phyloP scores from a whole-genome alignment of 192 early-diverging fungal genomes.

The Dispira simplex region DNA sequence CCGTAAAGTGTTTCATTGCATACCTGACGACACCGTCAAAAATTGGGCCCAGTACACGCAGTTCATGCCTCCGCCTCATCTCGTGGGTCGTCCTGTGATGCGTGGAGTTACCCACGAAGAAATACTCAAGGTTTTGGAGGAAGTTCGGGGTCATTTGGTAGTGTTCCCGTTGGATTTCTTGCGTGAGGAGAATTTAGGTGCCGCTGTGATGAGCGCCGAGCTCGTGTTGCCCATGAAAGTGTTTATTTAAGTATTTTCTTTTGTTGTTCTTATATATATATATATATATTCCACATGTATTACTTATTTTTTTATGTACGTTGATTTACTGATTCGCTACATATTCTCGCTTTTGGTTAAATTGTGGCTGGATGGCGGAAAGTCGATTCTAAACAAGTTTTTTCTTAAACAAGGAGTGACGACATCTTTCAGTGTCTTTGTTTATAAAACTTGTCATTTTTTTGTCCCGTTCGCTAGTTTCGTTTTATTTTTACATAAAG shows the following conservation, averaged over 20 bases:
- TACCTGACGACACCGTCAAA: constrained; percentile 66
- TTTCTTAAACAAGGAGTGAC: not conserved
- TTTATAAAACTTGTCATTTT: not conserved
- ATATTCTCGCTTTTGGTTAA: not conserved
- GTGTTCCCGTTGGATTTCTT: constrained; percentile 30
- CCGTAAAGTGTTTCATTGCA: constrained; percentile 68
- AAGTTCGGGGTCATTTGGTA: constrained; percentile 27
- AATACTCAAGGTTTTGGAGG: constrained; percentile 19
- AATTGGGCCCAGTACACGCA: constrained; percentile 37
- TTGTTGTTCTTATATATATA: not conserved
- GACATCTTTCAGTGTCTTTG: not conserved
- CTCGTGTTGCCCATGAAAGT: constrained; percentile 27
- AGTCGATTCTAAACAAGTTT: not conserved
- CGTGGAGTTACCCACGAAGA: constrained; percentile 14
- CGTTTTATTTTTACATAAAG: too few species aligned
- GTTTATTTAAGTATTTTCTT: constrained; percentile 21
- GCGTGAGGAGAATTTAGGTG: constrained; percentile 27
- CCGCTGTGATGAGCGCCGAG: constrained; percentile 28
- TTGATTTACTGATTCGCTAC: not conserved
- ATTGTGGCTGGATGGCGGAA: too few species aligned
- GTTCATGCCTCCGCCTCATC: constrained; percentile 24
- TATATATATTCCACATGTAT: not conserved
- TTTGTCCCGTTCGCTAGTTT: too few species aligned
- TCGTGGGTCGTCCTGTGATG: constrained; percentile 22
- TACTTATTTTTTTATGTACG: not conserved